phyloP scores from a whole-genome alignment of 2,329 filamentous ascomycete genomes.

The Pyrenochaeta sp. region DNA sequence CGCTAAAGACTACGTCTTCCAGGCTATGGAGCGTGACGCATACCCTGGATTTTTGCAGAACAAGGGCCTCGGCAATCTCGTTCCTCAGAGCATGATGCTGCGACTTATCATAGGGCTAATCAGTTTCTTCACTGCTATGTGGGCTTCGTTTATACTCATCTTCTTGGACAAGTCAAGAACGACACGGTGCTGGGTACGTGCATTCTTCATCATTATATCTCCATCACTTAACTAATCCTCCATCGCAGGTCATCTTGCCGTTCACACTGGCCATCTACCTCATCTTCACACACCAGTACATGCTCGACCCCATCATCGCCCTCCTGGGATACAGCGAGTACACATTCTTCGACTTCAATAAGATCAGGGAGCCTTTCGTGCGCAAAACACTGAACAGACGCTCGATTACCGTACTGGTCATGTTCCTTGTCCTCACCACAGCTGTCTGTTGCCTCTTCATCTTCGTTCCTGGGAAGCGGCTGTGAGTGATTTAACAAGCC shows the following conservation, averaged over 20 bases:
- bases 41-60: constrained; percentile 95
- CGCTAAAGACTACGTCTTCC: constrained; percentile 98
- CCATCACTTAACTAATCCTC: constrained; percentile 38
- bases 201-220: background rate
- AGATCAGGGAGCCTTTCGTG: constrained; percentile 89
- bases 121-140: constrained; percentile 89
- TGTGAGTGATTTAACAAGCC: constrained; percentile 56
- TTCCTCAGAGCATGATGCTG: constrained; percentile 87
- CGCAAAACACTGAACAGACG: constrained; percentile 85
- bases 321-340: constrained; percentile 94
- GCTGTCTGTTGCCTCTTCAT: constrained; percentile 91
- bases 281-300: constrained; percentile 84
- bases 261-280: constrained; percentile 89
- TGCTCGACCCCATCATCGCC: constrained; percentile 89
- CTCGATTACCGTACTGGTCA: constrained; percentile 78
- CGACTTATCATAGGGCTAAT: constrained; percentile 85
- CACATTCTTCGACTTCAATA: constrained; percentile 90
- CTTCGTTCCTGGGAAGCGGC: constrained; percentile 86
- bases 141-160: constrained; percentile 92
- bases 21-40: constrained; percentile 99
- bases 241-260: constrained; percentile 75
- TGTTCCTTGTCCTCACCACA: constrained; percentile 79
- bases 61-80: constrained; percentile 94
- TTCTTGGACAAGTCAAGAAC: constrained; percentile 80
- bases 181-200: constrained; percentile 84